Conservation (phyloP, 805 yeast species). For the Lachancea mirantina region DNA sequence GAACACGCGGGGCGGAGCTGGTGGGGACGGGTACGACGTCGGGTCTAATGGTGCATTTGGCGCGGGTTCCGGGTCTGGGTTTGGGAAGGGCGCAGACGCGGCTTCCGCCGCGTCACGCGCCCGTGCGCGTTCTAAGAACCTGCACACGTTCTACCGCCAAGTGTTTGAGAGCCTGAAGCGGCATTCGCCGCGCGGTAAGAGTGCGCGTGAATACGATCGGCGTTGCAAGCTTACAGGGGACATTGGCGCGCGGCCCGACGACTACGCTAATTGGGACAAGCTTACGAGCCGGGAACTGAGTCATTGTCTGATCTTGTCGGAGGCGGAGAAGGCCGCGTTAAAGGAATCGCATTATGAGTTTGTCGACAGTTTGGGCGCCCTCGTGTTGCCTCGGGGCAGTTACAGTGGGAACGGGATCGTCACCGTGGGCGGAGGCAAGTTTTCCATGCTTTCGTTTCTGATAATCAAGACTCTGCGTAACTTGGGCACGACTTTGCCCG, state of each 20-base stretch:
- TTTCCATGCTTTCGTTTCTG: slow-evolving; percentile 54
- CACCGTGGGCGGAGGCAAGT: slow-evolving; percentile 69
- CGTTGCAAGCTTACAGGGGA: slow-evolving; percentile 11
- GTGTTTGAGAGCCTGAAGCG: slow-evolving; percentile 11
- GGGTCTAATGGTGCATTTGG: not conserved
- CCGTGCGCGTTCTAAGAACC: slow-evolving; percentile 2
- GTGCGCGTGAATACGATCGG: slow-evolving; percentile 5
- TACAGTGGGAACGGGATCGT: slow-evolving; percentile 53
- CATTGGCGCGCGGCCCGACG: slow-evolving; percentile 10
- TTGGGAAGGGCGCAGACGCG: not conserved
- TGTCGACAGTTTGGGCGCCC: slow-evolving; percentile 9
- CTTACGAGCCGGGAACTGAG: slow-evolving; percentile 10
- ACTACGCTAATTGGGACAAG: slow-evolving; percentile 9
- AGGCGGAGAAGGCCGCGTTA: slow-evolving; percentile 8
- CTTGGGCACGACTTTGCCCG: slow-evolving; percentile 61
- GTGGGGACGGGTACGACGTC: not conserved
- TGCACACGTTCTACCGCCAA: slow-evolving; percentile 21
- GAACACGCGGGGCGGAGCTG: slow-evolving; percentile 1
- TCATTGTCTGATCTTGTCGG: slow-evolving; percentile 8
- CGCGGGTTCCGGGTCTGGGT: not conserved
- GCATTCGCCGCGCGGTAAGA: slow-evolving; percentile 6
- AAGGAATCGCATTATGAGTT: slow-evolving; percentile 13
- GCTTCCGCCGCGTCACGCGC: slow-evolving; percentile 1
- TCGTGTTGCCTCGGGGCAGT: slow-evolving; percentile 7
- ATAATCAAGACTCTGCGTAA: slow-evolving; percentile 51